Base-by-base conservation (phyloP, 805 yeast species). In the Lipomyces spencermartinsiae region DNA sequence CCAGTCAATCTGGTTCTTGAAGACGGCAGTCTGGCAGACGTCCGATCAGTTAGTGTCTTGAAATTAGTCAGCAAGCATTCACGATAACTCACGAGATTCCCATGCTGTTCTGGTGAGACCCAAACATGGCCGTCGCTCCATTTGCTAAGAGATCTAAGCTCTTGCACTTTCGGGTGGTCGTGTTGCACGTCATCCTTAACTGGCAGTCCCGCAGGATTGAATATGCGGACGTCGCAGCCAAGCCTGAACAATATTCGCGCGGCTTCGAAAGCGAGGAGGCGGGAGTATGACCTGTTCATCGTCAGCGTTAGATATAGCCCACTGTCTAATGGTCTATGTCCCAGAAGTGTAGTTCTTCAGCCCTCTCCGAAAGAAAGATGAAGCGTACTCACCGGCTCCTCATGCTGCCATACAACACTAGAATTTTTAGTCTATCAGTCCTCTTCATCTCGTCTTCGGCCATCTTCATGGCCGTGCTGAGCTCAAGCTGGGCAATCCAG, bases 1-100 rank as follows among this genome's bases (percentile, higher is more conserved):
- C 63, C 63, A 57, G 61, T 60, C 63, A 51, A 60, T 60, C 25
- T 60, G 63, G 61, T 60, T 60, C 56, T 60, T 60, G 39, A 60
- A 60, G 31, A 60, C 63, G 8, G 63, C 63, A 16, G 63, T 60
- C 61, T 58, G 33, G 31, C 6, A n/a, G n/a, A n/a, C n/a, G n/a
- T n/a, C n/a, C n/a, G n/a, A n/a, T n/a, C n/a, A 56, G 39, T 25
- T 9, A 34, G 37, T 34, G 10, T 7, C 10, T 7, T 34, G 8
- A 9, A 7, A 34, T 4, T 34, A 9, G 10, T 29, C 1, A 56
- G 51, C 2, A 56, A 8, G 2, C 14, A 25, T 9, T 7, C 29
- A 12, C 10, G 31, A 25, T 56, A 25, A 37, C 61, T 7, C 49
- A 58, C 61, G 14, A 60, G 35, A 51, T 53, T 60, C 22, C 63